These are phyloP conservation scores for Tulasnella sp. DNA, from an alignment of 768 basidiomycete species.

Conservation along the genomic window DNA sequence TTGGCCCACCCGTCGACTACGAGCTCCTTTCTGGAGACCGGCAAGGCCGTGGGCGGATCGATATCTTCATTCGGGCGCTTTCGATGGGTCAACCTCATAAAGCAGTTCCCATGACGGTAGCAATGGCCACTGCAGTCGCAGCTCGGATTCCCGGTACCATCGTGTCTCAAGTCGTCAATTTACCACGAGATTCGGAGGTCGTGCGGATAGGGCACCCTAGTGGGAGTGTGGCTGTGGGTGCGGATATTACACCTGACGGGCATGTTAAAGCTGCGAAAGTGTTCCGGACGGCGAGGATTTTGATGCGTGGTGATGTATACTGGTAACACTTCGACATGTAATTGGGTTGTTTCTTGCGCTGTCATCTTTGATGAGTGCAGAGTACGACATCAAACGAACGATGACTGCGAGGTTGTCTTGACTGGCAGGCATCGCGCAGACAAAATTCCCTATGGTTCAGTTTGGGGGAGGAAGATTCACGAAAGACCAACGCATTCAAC, in stretches of 20 bases:
- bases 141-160: conserved; percentile 14
- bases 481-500: too few relatives aligned
- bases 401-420: too few relatives aligned
- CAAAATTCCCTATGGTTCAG: too few relatives aligned
- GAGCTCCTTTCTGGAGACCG: conserved; percentile 4
- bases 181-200: conserved; percentile 23
- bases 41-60: conserved; percentile 13
- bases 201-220: conserved; percentile 54
- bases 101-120: conserved; percentile 23
- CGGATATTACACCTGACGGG: conserved; percentile 39
- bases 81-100: conserved; percentile 40
- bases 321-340: conserved; percentile 32
- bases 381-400: too few relatives aligned
- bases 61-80: conserved; percentile 42
- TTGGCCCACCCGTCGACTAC: conserved; percentile 19
- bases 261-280: conserved; percentile 49
- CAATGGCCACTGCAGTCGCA: conserved; percentile 20
- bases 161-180: conserved; percentile 10
- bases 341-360: background rate
- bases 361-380: too few relatives aligned
- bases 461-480: too few relatives aligned
- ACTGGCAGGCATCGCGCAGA: too few relatives aligned
- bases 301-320: conserved; percentile 64
- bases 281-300: conserved; percentile 52
- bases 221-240: conserved; percentile 58